These are phyloP conservation scores for Cytospora mali DNA, from an alignment of 2,329 filamentous ascomycete genomes.

Conservation along the genomic window DNA sequence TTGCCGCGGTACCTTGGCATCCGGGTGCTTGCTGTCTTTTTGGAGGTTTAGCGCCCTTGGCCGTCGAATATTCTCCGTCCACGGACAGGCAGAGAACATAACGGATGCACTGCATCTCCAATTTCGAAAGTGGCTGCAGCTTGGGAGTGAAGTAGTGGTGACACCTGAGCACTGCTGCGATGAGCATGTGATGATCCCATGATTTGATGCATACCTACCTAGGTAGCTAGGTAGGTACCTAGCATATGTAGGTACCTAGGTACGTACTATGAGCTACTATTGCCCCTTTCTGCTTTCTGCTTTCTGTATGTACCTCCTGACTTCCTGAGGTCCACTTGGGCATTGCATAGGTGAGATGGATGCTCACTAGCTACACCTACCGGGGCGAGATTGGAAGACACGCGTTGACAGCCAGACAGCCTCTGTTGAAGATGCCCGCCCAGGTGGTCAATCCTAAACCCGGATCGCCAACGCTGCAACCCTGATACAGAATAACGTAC, in stretches of 20 bases:
- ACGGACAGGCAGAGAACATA: too few relatives aligned
- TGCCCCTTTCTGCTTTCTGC: too few relatives aligned
- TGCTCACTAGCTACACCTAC: not conserved
- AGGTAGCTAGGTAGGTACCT: not conserved
- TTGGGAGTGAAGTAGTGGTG: too few relatives aligned
- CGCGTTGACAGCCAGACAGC: too few relatives aligned
- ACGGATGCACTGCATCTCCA: not conserved
- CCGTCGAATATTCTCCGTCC: not conserved
- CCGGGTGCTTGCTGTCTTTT: too few relatives aligned
- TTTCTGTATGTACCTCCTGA: not conserved
- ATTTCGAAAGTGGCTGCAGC: not conserved
- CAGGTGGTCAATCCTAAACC: not conserved
- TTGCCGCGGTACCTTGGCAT: not conserved
- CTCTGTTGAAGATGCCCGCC: too few relatives aligned
- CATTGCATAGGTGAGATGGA: too few relatives aligned
- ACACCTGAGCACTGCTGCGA: not conserved
- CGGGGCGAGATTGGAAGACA: too few relatives aligned
- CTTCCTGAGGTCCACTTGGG: not conserved
- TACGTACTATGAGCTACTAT: not conserved
- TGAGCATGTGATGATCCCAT: not conserved
- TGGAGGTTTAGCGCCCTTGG: not conserved
- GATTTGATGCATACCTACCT: not conserved
- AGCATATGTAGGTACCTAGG: not conserved
- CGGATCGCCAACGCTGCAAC: not conserved
- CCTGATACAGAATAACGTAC: too few relatives aligned